Evolutionary conservation across 2,329 filamentous ascomycete genomes (phyloP).

Genomic region (Scleromitrula shiraiana): DNA sequence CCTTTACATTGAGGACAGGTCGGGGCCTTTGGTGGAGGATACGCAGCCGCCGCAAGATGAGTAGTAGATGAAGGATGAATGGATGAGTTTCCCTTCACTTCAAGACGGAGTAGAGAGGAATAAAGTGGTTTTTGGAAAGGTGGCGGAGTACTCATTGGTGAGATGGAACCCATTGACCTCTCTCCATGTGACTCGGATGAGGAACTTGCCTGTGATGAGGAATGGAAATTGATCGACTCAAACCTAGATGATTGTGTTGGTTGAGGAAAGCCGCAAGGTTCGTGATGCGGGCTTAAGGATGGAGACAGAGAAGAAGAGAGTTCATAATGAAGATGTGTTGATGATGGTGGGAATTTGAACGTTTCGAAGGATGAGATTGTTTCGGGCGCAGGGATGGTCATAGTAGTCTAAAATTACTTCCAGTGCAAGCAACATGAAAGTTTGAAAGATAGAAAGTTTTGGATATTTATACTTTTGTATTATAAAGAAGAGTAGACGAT

Average conservation of each 20-base stretch:
- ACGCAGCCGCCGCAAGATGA: not conserved
- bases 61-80: not conserved
- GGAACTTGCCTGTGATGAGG: not conserved
- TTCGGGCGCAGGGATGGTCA: slow-evolving; percentile 5
- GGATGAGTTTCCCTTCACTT: not conserved
- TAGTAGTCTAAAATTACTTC: not conserved
- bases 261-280: not conserved
- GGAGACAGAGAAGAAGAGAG: not conserved
- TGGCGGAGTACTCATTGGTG: not conserved
- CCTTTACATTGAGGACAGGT: slow-evolving; percentile 21
- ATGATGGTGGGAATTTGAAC: slow-evolving; percentile 4
- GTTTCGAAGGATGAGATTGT: not conserved
- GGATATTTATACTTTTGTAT: no score
- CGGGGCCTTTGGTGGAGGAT: not conserved
- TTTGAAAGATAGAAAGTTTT: not conserved
- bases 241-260: not conserved
- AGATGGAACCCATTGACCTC: not conserved
- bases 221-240: slow-evolving; percentile 2
- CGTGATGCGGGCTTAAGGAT: not conserved
- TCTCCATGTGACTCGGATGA: slow-evolving; percentile 1
- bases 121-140: no score
- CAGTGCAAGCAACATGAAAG: not conserved
- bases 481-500: not conserved
- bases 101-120: no score
- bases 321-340: slow-evolving; percentile 1